Conservation (phyloP, 2,329 filamentous ascomycete genomes). For the Microsporum audouinii region DNA sequence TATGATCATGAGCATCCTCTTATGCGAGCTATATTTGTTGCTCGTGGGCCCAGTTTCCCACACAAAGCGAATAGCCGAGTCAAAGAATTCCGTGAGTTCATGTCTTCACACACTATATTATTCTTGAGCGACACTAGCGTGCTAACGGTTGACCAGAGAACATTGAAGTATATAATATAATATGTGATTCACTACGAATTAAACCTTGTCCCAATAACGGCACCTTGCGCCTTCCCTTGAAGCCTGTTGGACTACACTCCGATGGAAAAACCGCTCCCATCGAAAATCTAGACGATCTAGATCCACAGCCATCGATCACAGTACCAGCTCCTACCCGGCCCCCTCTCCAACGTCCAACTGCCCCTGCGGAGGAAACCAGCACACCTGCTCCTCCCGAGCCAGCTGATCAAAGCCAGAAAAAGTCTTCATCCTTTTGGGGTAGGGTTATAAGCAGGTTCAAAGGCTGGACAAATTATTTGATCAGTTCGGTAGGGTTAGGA, state of each 20-base stretch:
- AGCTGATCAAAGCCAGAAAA: constrained; percentile 14
- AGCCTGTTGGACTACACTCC: constrained; percentile 35
- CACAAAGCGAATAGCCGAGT: constrained; percentile 71
- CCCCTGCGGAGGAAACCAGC: neutral
- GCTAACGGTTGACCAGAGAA: constrained; percentile 54
- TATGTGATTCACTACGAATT: constrained; percentile 77
- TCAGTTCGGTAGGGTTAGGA: neutral
- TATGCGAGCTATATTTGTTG: constrained; percentile 93
- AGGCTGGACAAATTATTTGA: constrained; percentile 25
- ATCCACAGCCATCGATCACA: neutral
- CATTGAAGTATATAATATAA: constrained; percentile 84
- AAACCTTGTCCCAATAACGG: constrained; percentile 72
- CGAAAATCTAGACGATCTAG: constrained; percentile 23
- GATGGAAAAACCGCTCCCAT: constrained; percentile 26
- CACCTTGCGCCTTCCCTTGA: constrained; percentile 49
- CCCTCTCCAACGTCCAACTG: neutral
- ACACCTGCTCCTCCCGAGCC: constrained; percentile 7
- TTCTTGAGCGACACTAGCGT: neutral
- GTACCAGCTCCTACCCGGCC: neutral
- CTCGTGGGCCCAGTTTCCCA: constrained; percentile 81
- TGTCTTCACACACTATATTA: neutral
- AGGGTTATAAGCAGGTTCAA: constrained; percentile 27
- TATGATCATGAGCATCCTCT: constrained; percentile 91
- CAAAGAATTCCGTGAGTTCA: constrained; percentile 64
- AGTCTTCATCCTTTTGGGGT: constrained; percentile 25